Evolutionary conservation across 2,329 filamentous ascomycete species (phyloP).

Genomic region (Zelopaecilomyces penicillatus): DNA sequence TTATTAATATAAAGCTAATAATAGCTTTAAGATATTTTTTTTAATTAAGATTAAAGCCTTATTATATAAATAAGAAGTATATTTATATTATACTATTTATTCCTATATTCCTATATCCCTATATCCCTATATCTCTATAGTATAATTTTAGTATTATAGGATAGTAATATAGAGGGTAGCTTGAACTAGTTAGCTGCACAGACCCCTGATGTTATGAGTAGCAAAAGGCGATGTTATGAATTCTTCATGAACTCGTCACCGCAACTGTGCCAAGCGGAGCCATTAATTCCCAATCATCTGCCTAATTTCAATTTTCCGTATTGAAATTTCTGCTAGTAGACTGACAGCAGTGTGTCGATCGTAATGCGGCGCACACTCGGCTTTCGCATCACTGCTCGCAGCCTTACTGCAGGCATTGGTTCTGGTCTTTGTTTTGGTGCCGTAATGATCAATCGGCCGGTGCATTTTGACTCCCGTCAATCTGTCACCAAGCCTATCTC

Average conservation of each 20-base stretch:
- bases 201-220: neutral
- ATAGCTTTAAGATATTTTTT: too few species aligned
- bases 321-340: too few species aligned
- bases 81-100: neutral
- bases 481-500: constrained; percentile 8
- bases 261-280: neutral
- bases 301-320: neutral
- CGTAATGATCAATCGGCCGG: constrained; percentile 16
- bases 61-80: neutral
- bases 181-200: neutral
- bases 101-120: too few species aligned
- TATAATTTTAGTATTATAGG: neutral
- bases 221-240: neutral
- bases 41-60: too few species aligned
- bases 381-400: constrained; percentile 11
- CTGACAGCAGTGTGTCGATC: too few species aligned
- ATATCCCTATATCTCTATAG: too few species aligned
- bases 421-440: constrained; percentile 19
- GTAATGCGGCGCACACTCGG: neutral
- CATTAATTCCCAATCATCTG: neutral
- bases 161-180: neutral
- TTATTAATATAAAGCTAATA: too few species aligned
- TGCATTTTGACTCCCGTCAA: constrained; percentile 22
- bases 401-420: constrained; percentile 19
- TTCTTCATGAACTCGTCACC: neutral